phyloP scores from a whole-genome alignment of 495 filamentous ascomycete genomes.

The Trypethelium eluteriae region DNA sequence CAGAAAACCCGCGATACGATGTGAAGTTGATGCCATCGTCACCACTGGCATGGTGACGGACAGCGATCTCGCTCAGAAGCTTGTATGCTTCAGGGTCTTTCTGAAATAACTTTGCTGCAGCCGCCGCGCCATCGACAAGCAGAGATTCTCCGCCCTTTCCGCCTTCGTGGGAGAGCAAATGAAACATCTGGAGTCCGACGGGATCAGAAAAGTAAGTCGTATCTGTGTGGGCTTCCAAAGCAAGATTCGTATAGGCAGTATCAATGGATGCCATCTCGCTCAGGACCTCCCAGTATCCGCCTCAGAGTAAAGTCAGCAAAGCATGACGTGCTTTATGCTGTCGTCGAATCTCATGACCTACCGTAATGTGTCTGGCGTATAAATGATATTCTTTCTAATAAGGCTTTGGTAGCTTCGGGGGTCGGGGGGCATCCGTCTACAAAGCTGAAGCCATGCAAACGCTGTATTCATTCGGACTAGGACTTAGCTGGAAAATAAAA shows the following conservation, averaged over 20 bases:
- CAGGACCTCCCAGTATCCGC: conserved; percentile 91
- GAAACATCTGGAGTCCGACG: conserved; percentile 81
- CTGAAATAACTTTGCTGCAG: conserved; percentile 48
- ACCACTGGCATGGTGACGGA: conserved; percentile 74
- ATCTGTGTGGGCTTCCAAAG: conserved; percentile 76
- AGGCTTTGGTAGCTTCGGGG: conserved; percentile 57
- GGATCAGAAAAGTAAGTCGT: conserved; percentile 91
- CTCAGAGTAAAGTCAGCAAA: conserved; percentile 29
- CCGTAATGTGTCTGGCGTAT: conserved; percentile 87
- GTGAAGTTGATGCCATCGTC: conserved; percentile 74
- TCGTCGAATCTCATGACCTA: conserved; percentile 25
- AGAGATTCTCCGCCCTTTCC: conserved; percentile 62
- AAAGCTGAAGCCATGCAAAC: conserved; percentile 60
- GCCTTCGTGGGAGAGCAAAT: conserved; percentile 69
- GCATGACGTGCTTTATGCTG: conserved; percentile 7
- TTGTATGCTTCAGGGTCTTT: conserved; percentile 46
- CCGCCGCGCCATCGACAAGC: conserved; percentile 76
- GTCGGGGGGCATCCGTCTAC: conserved; percentile 57
- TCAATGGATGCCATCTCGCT: conserved; percentile 81
- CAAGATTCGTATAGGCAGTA: conserved; percentile 81
- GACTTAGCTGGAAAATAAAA: neutral
- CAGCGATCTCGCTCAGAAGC: conserved; percentile 42
- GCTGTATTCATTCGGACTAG: conserved; percentile 32
- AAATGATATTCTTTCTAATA: conserved; percentile 73
- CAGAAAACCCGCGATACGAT: conserved; percentile 56